A percentile compares a stretch with the other conserved stretches of the same genome.
These are phyloP conservation scores for Tubosaeta sp. DNA, from an alignment of 768 basidiomycete genomes.

Conservation along the genomic window DNA sequence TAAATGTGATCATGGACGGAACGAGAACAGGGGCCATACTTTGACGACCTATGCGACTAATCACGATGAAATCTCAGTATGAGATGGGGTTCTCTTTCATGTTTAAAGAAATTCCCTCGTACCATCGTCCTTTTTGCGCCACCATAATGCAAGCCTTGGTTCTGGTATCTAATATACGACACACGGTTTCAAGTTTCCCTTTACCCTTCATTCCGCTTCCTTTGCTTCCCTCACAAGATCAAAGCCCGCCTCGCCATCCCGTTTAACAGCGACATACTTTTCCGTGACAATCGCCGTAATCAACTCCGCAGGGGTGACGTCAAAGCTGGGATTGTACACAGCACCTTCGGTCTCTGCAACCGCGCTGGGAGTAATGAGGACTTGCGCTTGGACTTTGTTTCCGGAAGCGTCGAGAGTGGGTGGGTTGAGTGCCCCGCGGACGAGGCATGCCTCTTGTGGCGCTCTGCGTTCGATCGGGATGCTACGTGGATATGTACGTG, in stretches of 20 bases:
- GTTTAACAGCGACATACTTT: constrained; percentile 82
- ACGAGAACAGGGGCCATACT: no score
- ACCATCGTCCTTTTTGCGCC: no score
- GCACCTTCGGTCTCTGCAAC: constrained; percentile 30
- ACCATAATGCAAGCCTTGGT: no score
- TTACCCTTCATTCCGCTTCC: constrained; percentile 1
- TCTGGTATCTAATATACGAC: background rate
- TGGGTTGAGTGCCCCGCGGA: constrained; percentile 76
- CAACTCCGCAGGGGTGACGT: constrained; percentile 90
- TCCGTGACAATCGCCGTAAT: constrained; percentile 97
- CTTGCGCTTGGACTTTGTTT: constrained; percentile 61
- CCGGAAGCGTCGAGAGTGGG: constrained; percentile 36
- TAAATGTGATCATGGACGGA: no score
- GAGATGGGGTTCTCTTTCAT: no score
- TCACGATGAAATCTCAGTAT: no score
- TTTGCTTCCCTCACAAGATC: constrained; percentile 48
- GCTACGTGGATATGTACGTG: constrained; percentile 22
- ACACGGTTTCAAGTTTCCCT: background rate
- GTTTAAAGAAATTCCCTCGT: no score
- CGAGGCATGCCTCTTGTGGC: constrained; percentile 79
- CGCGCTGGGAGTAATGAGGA: constrained; percentile 75
- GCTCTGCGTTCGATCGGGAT: constrained; percentile 96
- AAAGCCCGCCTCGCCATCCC: constrained; percentile 51
- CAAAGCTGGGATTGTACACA: constrained; percentile 93
- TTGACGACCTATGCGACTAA: no score